Evolutionary conservation across 2,329 filamentous ascomycete species (phyloP), one percentile per base, ranked within the genome.

Genomic region (Coccinonectria pachysandricola): DNA sequence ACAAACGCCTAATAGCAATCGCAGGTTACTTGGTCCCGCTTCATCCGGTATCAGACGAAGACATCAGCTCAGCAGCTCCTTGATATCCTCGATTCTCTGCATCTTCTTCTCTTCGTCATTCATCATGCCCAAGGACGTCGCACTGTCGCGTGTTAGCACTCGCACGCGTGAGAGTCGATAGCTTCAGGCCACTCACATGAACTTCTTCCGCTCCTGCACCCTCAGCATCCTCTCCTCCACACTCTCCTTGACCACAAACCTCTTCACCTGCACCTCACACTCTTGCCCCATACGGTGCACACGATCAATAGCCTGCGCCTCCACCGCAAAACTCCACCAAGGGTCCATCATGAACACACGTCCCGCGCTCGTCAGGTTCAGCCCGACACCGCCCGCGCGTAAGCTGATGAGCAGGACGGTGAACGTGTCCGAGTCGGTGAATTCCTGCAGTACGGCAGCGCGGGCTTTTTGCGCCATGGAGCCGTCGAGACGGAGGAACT

Each of bases 341-440:
- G 91, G 91, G 54, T 98, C 91, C 91, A 98, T 96, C 82, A 98
- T 92, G 60, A 80, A 98, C 5, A 98, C 92, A 28, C 83, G 67
- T 37, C 79, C 84, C 5, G 91, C 91, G 40, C 77, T 78, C 1
- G 88, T 96, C 35, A 98, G 57, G 49, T 98, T 98, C 21, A 98
- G 64, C 0, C 91, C 91, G 0, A 98, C 91, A 13, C 91, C 92
- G 4, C 92, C 91, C 0, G 92, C 91, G 12, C 85, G 71, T 30
- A 98, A 62, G 43, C 79, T 88, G 26, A 98, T 71, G 2, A 98
- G 64, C 4, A 98, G 62, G 1, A 98, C 72, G 3, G 71, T 71
- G 13, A 84, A 83, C 24, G 68, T 73, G 2, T 61, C 52, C 4
- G 29, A 31, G 26, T 72, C 59, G 1, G 63, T 64, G 51, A 96